phyloP scores from a whole-genome alignment of 495 filamentous ascomycete genomes.

The Xylaria bambusicola region DNA sequence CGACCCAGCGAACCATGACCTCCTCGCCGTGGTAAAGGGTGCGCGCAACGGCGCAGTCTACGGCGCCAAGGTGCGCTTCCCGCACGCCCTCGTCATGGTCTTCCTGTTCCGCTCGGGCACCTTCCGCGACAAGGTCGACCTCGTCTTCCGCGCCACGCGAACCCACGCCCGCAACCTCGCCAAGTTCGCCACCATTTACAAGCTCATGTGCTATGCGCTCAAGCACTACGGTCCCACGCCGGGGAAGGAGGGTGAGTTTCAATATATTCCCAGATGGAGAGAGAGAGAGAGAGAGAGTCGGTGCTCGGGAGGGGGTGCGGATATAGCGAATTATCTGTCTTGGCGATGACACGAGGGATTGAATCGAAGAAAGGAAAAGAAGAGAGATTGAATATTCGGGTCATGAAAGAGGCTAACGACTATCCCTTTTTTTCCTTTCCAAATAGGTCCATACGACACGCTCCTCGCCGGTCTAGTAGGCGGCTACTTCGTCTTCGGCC shows the following conservation, averaged over 20 bases:
- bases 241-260: constrained; percentile 53
- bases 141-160: constrained; percentile 82
- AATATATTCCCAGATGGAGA: not conserved
- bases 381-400: not conserved
- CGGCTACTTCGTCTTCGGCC: constrained; percentile 91
- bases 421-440: not conserved
- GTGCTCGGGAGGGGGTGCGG: too few species aligned
- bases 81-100: constrained; percentile 96
- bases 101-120: constrained; percentile 91
- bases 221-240: constrained; percentile 62
- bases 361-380: too few species aligned
- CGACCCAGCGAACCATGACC: constrained; percentile 78
- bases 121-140: constrained; percentile 72
- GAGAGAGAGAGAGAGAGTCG: not conserved
- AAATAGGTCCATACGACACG: constrained; percentile 68
- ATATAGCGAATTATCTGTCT: too few species aligned
- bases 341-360: too few species aligned
- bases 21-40: constrained; percentile 82
- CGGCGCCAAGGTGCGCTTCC: constrained; percentile 96
- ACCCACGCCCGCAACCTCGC: constrained; percentile 91
- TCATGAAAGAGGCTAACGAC: not conserved
- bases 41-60: constrained; percentile 97
- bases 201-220: constrained; percentile 71
- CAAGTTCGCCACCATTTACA: constrained; percentile 88
- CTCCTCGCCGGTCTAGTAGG: constrained; percentile 91